Evolutionary conservation across 805 yeast genomes (phyloP).

Genomic region (Kazachstania africana): DNA sequence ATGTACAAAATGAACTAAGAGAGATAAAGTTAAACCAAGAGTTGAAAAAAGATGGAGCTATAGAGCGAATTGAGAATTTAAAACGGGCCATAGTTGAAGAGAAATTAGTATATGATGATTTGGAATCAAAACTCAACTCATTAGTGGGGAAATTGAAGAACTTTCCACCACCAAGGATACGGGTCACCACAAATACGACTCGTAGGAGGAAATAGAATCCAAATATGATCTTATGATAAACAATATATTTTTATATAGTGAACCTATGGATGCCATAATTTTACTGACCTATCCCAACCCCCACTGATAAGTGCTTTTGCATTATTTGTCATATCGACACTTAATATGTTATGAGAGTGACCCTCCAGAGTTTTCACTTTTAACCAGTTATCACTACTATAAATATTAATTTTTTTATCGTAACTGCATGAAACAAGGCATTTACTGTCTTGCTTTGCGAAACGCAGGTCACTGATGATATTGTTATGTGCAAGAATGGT

Average conservation of each 20-base stretch:
- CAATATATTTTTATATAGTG: too few relatives aligned
- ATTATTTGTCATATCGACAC: constrained; percentile 42
- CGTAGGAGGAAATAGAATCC: constrained; percentile 2
- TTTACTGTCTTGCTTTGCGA: constrained; percentile 35
- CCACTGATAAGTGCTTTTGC: constrained; percentile 41
- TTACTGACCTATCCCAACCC: constrained; percentile 80
- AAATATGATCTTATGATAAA: neutral
- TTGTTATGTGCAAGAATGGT: constrained; percentile 65
- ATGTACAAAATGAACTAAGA: constrained; percentile 10
- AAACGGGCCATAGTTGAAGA: constrained; percentile 8
- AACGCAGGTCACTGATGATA: constrained; percentile 54
- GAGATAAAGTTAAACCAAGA: constrained; percentile 2
- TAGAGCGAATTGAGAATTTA: constrained; percentile 7
- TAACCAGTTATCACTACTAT: constrained; percentile 66
- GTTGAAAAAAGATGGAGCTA: constrained; percentile 3
- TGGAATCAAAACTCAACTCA: constrained; percentile 9
- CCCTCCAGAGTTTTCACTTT: constrained; percentile 39
- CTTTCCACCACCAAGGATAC: constrained; percentile 16
- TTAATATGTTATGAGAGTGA: constrained; percentile 61
- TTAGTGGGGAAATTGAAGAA: constrained; percentile 13
- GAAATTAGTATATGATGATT: constrained; percentile 4
- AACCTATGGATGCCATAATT: constrained; percentile 37
- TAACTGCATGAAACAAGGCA: constrained; percentile 53
- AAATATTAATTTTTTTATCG: constrained; percentile 53
- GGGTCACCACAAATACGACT: constrained; percentile 7